These are phyloP conservation scores for Botrytis porri DNA, from an alignment of 2,329 filamentous ascomycete species.

Conservation along the genomic window DNA sequence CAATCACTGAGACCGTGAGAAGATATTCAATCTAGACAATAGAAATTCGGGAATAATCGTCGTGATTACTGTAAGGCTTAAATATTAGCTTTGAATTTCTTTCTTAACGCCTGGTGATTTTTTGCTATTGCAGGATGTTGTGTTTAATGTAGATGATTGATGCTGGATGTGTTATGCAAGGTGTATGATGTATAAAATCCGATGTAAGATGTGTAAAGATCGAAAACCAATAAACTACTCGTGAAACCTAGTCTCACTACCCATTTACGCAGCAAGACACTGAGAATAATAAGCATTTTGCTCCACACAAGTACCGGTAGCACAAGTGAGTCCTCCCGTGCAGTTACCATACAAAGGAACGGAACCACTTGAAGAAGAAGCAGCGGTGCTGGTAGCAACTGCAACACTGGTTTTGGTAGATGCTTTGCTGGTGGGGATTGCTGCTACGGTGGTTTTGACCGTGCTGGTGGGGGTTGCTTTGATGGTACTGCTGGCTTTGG, in stretches of 20 bases:
- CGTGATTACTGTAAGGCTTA: no score
- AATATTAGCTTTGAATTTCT: no score
- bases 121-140: no score
- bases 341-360: constrained; percentile 4
- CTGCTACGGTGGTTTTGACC: neutral
- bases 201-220: neutral
- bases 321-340: neutral
- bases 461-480: neutral
- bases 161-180: no score
- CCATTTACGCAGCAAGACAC: neutral
- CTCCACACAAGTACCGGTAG: neutral
- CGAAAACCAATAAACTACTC: neutral
- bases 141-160: no score
- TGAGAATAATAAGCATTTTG: neutral
- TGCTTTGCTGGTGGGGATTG: neutral
- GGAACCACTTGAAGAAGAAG: neutral
- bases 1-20: rapidly evolving
- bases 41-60: no score
- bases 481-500: neutral
- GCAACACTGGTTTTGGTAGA: neutral
- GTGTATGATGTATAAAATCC: no score
- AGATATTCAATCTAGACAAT: neutral
- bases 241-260: neutral
- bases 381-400: neutral
- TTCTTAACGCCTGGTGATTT: no score